Evolutionary conservation across 805 yeast species (phyloP).

Genomic region (Candida ficus): DNA sequence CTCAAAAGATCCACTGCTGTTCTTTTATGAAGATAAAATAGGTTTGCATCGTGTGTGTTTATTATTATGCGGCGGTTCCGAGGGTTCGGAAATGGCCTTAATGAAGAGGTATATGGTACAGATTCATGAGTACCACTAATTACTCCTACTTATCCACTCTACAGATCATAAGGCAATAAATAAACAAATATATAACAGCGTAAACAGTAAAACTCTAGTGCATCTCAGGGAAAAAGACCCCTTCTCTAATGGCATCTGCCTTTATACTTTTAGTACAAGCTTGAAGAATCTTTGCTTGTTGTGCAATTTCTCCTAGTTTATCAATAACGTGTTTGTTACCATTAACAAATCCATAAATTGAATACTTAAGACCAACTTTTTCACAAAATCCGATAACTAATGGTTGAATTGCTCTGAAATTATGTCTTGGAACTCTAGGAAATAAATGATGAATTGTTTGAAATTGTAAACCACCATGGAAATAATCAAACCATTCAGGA

Average conservation of each 20-base stretch:
- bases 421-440: slow-evolving; percentile 86
- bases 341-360: slow-evolving; percentile 76
- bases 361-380: slow-evolving; percentile 70
- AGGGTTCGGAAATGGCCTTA: not conserved
- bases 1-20: too few species aligned
- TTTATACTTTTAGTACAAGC: slow-evolving; percentile 68
- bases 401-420: slow-evolving; percentile 70
- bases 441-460: slow-evolving; percentile 88
- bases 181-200: too few species aligned
- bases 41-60: too few species aligned
- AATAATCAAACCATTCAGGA: slow-evolving; percentile 85
- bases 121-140: too few species aligned
- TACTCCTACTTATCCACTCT: too few species aligned
- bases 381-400: slow-evolving; percentile 69
- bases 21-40: too few species aligned
- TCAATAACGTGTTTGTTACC: slow-evolving; percentile 72
- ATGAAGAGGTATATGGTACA: too few species aligned
- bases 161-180: too few species aligned
- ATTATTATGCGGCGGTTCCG: too few species aligned
- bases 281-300: slow-evolving; percentile 69
- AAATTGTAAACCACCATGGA: slow-evolving; percentile 91
- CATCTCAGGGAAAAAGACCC: slow-evolving; percentile 15
- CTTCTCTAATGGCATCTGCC: slow-evolving; percentile 38
- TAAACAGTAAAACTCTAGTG: slow-evolving; percentile 5
- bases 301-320: slow-evolving; percentile 67